Conservation (phyloP, 495 filamentous ascomycete genomes). For the Viridothelium virens region DNA sequence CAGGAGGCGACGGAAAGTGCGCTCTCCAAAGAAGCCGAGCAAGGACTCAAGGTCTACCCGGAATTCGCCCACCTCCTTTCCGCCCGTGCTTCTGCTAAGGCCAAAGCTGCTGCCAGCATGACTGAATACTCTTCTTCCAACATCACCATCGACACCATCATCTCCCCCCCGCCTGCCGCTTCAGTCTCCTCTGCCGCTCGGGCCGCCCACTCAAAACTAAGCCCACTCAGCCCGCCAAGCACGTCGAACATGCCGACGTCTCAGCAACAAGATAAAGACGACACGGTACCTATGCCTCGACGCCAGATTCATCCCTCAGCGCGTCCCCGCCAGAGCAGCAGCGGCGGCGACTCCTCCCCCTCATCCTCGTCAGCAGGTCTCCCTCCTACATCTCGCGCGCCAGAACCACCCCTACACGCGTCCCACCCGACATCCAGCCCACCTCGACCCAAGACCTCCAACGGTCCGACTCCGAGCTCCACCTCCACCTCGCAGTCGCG, state of each 20-base stretch:
- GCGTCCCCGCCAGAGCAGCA: not conserved
- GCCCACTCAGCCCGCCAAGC: not conserved
- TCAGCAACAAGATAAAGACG: not conserved
- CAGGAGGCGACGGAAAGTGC: not conserved
- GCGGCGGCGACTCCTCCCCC: not conserved
- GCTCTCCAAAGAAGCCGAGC: constrained; percentile 5
- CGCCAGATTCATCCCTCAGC: not conserved
- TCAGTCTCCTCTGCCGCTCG: not conserved
- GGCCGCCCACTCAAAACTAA: not conserved
- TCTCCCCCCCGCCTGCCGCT: not conserved
- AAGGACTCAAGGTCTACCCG: not conserved
- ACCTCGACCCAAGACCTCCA: constrained; percentile 11
- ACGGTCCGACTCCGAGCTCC: constrained; percentile 12
- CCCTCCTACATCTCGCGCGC: not conserved
- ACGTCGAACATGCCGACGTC: not conserved
- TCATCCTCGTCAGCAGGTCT: not conserved
- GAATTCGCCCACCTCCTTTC: not conserved
- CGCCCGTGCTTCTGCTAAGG: not conserved
- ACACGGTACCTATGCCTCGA: not conserved
- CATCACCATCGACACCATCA: constrained; percentile 11
- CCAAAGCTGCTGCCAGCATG: not conserved
- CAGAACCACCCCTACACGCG: constrained; percentile 8
- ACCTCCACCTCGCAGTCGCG: constrained; percentile 6
- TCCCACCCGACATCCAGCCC: constrained; percentile 13
- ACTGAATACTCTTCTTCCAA: not conserved